Base-by-base conservation (phyloP, 306 rosid genomes). In the Mimosa bimucronata region DNA sequence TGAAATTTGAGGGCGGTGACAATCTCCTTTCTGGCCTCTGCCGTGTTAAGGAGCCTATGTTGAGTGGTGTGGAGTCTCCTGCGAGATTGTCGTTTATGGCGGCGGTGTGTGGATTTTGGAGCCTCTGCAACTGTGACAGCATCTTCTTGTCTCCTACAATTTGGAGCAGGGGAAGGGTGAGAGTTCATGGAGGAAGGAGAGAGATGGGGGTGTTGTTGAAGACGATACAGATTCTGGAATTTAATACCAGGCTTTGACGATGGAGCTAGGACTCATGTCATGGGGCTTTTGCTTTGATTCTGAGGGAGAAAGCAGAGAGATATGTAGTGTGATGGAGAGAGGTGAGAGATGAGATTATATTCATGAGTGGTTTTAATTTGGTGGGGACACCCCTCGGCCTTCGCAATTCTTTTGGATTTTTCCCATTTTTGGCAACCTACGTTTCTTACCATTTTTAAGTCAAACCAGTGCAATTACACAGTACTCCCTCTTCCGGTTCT, bases 11-110 rank as follows among this genome's bases (percentile, higher is more conserved):
- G 92, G 79, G 98, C 99, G 73, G 92, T 82, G 76, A 86, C 93
- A 76, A 95, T 95, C 84, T 95, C 99, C 84, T 90, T 91, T 71
- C 99, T 87, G 18, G 98, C 98, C 85, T 95, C 97, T 6, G 98
- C 99, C 98, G 90, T 91, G 79, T 95, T 90, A 11, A 93, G 69
- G 72, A 89, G 92, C 83, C 91, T 90, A 60, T 91, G 91, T 65
- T 95, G 92, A 31, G 85, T 84, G 53, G 94, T 82, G 61, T 93
- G 96, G 58, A 89, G 91, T 75, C 98, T 93, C 82, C 94, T 88
- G 66, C 99, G 86, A 19, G 90, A 90, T 81, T 89, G 97, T 83
- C 90, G 93, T 71, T 93, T 95, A 78, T 87, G 88, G 46, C 62
- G 88, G 3, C 82, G 86, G 57, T 85, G 87, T 40, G 41, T 69